Evolutionary conservation across 2,329 filamentous ascomycete species (phyloP), one percentile per base, ranked within the genome.

Genomic region (Sordariomycetes sp.): DNA sequence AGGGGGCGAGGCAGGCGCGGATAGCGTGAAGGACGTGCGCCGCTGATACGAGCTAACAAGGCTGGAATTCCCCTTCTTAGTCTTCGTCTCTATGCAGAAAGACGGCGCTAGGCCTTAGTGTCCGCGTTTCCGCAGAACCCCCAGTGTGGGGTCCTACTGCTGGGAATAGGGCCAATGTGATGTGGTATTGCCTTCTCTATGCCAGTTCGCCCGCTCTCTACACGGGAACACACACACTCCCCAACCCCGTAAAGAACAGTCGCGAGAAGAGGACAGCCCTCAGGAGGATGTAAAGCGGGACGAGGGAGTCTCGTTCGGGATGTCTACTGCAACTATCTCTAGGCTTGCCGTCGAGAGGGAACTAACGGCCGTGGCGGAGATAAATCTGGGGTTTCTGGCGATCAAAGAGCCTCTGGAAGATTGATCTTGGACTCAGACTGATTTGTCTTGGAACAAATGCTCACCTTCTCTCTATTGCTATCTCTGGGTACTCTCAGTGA

Each of bases 171-270:
- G 54, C 59, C n/a, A 51, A 60, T n/a, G 59, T 56, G 55, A 59
- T 56, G 5, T 61, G 62, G 59, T 25, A 53, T n/a, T n/a, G n/a
- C n/a, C 36, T 61, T 63, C 20, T 57, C 60, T 25, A 60, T 58
- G 4, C 34, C 64, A 5, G 42, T 60, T 2, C 58, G 61, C 20
- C 25, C 63, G 36, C 57, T 64, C 8, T 63, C 62, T 2, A 58
- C 25, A 4, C 58, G 63, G n/a, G 62, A 65, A 34, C 58, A 59
- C 25, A 8, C 1, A 1, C n/a, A 60, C 1, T 63, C 63, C 6
- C 53, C 56, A 57, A 51, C 6, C 0, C 36, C 63, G 10, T 61
- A 61, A 51, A 34, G 57, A 12, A 56, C 61, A n/a, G n/a, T n/a
- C n/a, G n/a, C n/a, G 7, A 0, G 55, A 60, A n/a, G 56, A 64